These are phyloP conservation scores for Iris pallida DNA, from an alignment of 116 monocot species.

Conservation along the genomic window DNA sequence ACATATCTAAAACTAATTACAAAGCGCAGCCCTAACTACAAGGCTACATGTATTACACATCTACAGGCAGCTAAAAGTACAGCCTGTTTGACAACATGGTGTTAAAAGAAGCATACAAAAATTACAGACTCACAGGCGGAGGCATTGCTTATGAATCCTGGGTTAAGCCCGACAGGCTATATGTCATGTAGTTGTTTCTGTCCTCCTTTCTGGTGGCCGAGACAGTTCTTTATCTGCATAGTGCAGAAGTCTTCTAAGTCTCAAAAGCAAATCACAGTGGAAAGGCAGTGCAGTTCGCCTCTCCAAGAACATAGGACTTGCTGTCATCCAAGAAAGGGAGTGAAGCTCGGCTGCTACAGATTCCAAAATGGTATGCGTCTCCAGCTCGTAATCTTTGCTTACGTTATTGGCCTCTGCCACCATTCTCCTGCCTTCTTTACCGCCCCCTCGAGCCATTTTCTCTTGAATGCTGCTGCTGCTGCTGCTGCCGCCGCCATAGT, in stretches of 20 bases:
- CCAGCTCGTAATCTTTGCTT: conserved; percentile 47
- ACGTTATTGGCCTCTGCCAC: conserved; percentile 22
- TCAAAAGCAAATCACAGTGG: conserved; percentile 77
- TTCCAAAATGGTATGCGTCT: conserved; percentile 58
- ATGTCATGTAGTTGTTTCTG: not conserved
- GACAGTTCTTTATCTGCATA: conserved; percentile 73
- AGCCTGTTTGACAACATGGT: not conserved
- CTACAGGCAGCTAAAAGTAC: not conserved
- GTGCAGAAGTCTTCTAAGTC: conserved; percentile 66
- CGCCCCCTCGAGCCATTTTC: conserved; percentile 29
- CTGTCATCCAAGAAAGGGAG: conserved; percentile 84
- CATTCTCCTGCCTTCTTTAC: conserved; percentile 32
- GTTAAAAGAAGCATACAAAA: conserved; percentile 10
- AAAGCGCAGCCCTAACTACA: not conserved
- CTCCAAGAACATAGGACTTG: conserved; percentile 62
- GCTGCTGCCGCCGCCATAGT: conserved; percentile 53
- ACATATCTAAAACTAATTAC: too few relatives aligned
- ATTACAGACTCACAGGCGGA: not conserved
- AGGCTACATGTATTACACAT: conserved; percentile 4
- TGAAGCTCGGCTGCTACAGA: conserved; percentile 80
- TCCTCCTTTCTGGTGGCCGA: conserved; percentile 11
- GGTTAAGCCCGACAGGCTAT: not conserved
- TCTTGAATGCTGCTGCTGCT: conserved; percentile 33
- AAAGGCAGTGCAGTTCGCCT: conserved; percentile 74
- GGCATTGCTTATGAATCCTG: too few relatives aligned